Conservation (phyloP, 345 rosid species). For the Barbarea vulgaris region DNA sequence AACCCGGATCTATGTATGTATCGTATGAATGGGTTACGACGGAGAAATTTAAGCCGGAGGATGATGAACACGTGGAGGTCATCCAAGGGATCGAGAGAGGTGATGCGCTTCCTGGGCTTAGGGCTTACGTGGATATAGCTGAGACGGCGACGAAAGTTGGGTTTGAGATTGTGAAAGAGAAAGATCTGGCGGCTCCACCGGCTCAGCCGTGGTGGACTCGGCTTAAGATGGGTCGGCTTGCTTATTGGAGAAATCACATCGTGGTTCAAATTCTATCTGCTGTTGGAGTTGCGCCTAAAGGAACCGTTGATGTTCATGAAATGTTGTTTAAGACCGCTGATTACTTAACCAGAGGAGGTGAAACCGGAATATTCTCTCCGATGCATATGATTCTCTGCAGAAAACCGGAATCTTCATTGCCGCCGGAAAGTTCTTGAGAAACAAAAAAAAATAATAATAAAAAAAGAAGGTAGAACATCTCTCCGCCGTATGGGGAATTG, state of each 20-base stretch:
- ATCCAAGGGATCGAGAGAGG: constrained; percentile 95
- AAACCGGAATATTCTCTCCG: constrained; percentile 83
- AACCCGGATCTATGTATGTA: constrained; percentile 80
- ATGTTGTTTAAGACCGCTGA: constrained; percentile 90
- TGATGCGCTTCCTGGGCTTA: constrained; percentile 86
- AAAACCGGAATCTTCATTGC: constrained; percentile 73
- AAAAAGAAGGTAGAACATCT: background rate
- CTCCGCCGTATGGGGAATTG: background rate
- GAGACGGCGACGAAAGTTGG: constrained; percentile 73
- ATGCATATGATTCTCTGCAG: constrained; percentile 98
- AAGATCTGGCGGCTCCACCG: constrained; percentile 88
- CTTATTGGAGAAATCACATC: constrained; percentile 96
- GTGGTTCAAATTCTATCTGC: constrained; percentile 68
- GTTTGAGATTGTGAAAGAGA: constrained; percentile 81
- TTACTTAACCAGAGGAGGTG: constrained; percentile 80
- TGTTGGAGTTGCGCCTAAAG: constrained; percentile 87
- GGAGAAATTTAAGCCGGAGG: constrained; percentile 50
- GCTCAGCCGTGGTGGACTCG: constrained; percentile 88
- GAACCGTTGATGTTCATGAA: constrained; percentile 96
- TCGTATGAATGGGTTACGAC: constrained; percentile 99
- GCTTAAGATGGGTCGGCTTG: constrained; percentile 86
- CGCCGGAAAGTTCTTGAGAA: constrained; percentile 53
- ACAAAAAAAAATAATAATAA: too few species aligned
- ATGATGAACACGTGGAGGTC: constrained; percentile 71
- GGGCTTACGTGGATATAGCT: constrained; percentile 65